Conservation (phyloP, 805 yeast species). For the Pichia scutulata region DNA sequence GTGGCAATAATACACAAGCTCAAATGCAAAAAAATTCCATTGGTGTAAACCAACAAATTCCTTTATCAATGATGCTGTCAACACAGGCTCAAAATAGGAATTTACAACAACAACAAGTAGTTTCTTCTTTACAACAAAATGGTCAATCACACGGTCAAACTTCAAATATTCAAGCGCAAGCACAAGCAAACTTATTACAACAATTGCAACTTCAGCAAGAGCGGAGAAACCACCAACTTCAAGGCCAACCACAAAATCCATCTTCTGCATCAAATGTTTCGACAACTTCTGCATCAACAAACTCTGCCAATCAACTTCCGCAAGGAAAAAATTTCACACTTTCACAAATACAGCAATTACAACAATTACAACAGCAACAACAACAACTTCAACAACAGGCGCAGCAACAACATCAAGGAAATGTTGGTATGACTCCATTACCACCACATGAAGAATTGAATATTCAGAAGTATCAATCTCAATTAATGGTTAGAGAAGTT, state of each 20-base stretch:
- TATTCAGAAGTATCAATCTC: conserved; percentile 15
- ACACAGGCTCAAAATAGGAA: conserved; percentile 28
- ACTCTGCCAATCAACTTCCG: conserved; percentile 6
- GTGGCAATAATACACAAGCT: not conserved
- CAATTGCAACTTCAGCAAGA: conserved; percentile 18
- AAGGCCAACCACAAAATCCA: not conserved
- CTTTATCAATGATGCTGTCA: conserved; percentile 28
- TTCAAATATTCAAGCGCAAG: conserved; percentile 11
- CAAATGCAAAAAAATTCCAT: conserved; percentile 13
- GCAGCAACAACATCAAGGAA: conserved; percentile 11
- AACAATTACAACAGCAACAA: conserved; percentile 15
- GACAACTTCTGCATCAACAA: conserved; percentile 17
- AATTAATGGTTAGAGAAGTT: conserved; percentile 60
- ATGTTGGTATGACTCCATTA: not conserved
- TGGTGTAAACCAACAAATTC: conserved; percentile 16
- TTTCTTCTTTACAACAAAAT: conserved; percentile 11
- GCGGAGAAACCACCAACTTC: conserved; percentile 3
- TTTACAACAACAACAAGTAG: conserved; percentile 21
- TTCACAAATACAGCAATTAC: conserved; percentile 13
- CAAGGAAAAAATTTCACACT: conserved; percentile 10
- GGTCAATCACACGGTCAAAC: conserved; percentile 10
- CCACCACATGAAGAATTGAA: not conserved
- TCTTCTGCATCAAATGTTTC: conserved; percentile 12
- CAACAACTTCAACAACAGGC: conserved; percentile 7
- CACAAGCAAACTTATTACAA: conserved; percentile 15